Conservation (phyloP, 2,329 filamentous ascomycete species). For the Hirsutella rhossiliensis region DNA sequence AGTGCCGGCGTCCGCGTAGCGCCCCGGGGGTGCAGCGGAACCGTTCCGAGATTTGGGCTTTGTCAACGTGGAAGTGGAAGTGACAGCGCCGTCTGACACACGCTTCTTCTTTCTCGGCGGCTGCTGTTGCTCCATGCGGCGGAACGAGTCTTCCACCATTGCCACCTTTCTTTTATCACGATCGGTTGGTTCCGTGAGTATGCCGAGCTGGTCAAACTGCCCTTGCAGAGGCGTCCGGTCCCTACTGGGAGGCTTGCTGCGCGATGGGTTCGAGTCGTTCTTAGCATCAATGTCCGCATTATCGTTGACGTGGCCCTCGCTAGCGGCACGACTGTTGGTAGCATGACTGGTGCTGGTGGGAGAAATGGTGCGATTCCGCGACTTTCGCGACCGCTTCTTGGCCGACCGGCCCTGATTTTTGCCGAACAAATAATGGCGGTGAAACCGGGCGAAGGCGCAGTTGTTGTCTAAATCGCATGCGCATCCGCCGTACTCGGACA, state of each 20-base stretch:
- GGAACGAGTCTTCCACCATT: conserved; percentile 52
- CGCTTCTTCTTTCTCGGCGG: conserved; percentile 51
- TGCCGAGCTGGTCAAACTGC: conserved; percentile 45
- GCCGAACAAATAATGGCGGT: conserved; percentile 39
- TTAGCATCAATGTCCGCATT: conserved; percentile 38
- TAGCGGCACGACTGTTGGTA: conserved; percentile 51
- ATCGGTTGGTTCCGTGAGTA: conserved; percentile 52
- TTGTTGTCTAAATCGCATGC: conserved; percentile 55
- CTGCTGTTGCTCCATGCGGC: conserved; percentile 47
- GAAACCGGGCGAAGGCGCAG: conserved; percentile 53
- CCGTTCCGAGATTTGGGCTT: conserved; percentile 28
- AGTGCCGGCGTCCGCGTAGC: conserved; percentile 41
- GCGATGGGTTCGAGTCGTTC: conserved; percentile 33
- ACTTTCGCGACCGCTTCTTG: conserved; percentile 43
- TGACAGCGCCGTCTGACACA: conserved; percentile 43
- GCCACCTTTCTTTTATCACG: conserved; percentile 56
- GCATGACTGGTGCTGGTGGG: conserved; percentile 50
- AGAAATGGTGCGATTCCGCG: conserved; percentile 43
- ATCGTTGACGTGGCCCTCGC: conserved; percentile 48
- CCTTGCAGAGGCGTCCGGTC: conserved; percentile 53
- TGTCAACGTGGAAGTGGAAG: conserved; percentile 16
- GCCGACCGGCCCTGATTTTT: conserved; percentile 28
- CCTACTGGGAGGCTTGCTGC: conserved; percentile 54
- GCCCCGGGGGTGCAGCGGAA: conserved; percentile 20
- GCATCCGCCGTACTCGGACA: conserved; percentile 70